Evolutionary conservation across 2,329 filamentous ascomycete species (phyloP).

Genomic region (Bertia moriformis): DNA sequence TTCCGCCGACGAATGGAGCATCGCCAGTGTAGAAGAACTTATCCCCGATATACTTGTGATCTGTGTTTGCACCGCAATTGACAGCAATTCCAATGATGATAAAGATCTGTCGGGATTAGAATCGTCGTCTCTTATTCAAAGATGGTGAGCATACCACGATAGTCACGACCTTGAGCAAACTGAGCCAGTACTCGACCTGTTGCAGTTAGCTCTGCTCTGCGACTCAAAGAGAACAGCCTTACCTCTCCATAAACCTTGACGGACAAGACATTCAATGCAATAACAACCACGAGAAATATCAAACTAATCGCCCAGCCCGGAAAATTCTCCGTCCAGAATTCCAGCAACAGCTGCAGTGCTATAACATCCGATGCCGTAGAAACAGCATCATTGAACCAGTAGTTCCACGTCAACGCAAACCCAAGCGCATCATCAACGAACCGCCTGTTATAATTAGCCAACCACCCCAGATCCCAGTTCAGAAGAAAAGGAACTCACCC

Average conservation of each 20-base stretch:
- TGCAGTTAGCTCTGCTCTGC: not conserved
- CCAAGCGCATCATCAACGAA: conserved; percentile 38
- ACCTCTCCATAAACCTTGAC: conserved; percentile 39
- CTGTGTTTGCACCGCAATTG: conserved; percentile 38
- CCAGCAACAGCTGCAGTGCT: conserved; percentile 37
- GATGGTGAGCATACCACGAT: conserved; percentile 22
- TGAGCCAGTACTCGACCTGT: conserved; percentile 39
- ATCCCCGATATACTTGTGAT: conserved; percentile 39
- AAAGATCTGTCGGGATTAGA: conserved; percentile 29
- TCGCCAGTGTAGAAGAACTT: conserved; percentile 41
- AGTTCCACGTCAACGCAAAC: conserved; percentile 41
- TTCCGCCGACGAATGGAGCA: conserved; percentile 49
- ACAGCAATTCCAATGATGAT: conserved; percentile 48
- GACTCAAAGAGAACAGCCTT: conserved; percentile 3
- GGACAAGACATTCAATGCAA: conserved; percentile 33
- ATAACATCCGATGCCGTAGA: conserved; percentile 45
- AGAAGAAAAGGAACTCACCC: conserved; percentile 16
- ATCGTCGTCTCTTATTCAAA: not conserved
- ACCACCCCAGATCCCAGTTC: not conserved
- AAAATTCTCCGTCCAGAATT: conserved; percentile 48
- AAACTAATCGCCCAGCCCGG: conserved; percentile 48
- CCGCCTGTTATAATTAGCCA: conserved; percentile 11
- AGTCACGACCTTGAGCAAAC: conserved; percentile 34
- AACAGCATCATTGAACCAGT: conserved; percentile 54
- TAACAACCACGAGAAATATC: conserved; percentile 42